A percentile compares a stretch with the other conserved stretches of the same genome.
These are phyloP conservation scores for Neurospora tetraspora DNA, from an alignment of 495 filamentous ascomycete genomes.

Conservation along the genomic window DNA sequence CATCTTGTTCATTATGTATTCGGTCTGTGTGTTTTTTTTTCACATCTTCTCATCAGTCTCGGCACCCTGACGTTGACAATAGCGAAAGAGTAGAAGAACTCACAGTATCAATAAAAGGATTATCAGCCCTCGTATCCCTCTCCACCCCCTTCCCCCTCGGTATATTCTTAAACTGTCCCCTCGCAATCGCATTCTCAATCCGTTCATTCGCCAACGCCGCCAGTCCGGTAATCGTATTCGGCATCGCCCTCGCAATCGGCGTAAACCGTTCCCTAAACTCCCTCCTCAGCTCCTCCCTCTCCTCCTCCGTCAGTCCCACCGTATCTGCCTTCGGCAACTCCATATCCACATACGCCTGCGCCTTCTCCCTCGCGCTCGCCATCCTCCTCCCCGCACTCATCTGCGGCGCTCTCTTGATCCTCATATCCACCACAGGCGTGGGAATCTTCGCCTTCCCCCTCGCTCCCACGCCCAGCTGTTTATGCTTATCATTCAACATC, in stretches of 20 bases:
- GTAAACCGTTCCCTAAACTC: slow-evolving; percentile 74
- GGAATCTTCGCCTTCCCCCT: slow-evolving; percentile 40
- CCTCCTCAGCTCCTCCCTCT: slow-evolving; percentile 55
- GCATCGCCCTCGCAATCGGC: slow-evolving; percentile 63
- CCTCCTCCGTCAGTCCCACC: slow-evolving; percentile 50
- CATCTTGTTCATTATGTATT: slow-evolving; percentile 98
- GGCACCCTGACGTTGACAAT: no score
- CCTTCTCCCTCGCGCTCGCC: slow-evolving; percentile 71
- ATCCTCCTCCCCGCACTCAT: slow-evolving; percentile 45
- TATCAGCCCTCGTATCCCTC: slow-evolving; percentile 70
- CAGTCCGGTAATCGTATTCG: slow-evolving; percentile 68
- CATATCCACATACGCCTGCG: slow-evolving; percentile 57
- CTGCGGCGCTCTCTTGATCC: slow-evolving; percentile 35
- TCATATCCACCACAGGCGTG: slow-evolving; percentile 46
- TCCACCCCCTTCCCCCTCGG: slow-evolving; percentile 70
- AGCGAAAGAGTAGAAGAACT: no score
- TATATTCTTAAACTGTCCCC: slow-evolving; percentile 86
- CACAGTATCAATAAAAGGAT: slow-evolving; percentile 80
- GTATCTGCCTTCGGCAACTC: slow-evolving; percentile 37
- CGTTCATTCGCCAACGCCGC: slow-evolving; percentile 81
- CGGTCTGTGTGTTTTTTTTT: slow-evolving; percentile 54
- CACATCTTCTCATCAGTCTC: neutral
- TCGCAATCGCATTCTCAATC: slow-evolving; percentile 87
- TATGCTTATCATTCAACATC: slow-evolving; percentile 78
- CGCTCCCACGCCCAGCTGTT: slow-evolving; percentile 49